Evolutionary conservation across 148 eudicot genomes (phyloP), one percentile per base, ranked within the genome.

Genomic region (Simmondsia chinensis): DNA sequence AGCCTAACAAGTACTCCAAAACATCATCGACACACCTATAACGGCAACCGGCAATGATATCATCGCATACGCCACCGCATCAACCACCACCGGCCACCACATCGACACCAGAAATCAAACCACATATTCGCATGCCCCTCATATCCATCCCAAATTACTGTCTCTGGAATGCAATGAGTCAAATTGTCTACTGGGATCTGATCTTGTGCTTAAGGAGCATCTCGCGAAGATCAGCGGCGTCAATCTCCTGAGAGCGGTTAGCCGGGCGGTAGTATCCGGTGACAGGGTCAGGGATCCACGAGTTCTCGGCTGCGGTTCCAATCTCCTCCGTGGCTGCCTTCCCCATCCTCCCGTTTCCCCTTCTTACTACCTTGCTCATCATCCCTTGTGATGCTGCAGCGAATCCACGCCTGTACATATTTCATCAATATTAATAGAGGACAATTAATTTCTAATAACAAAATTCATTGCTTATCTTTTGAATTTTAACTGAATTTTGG

Each of bases 261-360:
- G 77, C 93, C 9, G 96, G 96, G 21, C 73, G 52, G 69, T 82
- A 87, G 50, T 65, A 87, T 0, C 96, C 96, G 13, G 96, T 87
- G 4, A 64, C 77, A 1, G 96, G 96, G 56, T 87, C 93, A 2
- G 96, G 96, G 6, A 69, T 65, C 96, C 96, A 87, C 22, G 96
- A 50, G 3, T 53, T 59, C 18, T 57, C 64, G 12, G 58, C 64
- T 5, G 58, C 26, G 5, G 60, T 10, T 5, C 67, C 75, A 35
- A 25, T 59, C 69, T 39, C 68, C 14, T 55, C 41, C 19, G 11
- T 14, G 6, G 19, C 50, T 33, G 54, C 42, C 20, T 66, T 71
- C 61, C 64, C 71, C 48, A 63, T 27, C 21, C 25, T 48, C 21
- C 43, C 54, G 4, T 61, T 61, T 16, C 69, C 59, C 21, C 52